Conservation (phyloP, 148 eudicot species). For the Heliosperma pusillum region DNA sequence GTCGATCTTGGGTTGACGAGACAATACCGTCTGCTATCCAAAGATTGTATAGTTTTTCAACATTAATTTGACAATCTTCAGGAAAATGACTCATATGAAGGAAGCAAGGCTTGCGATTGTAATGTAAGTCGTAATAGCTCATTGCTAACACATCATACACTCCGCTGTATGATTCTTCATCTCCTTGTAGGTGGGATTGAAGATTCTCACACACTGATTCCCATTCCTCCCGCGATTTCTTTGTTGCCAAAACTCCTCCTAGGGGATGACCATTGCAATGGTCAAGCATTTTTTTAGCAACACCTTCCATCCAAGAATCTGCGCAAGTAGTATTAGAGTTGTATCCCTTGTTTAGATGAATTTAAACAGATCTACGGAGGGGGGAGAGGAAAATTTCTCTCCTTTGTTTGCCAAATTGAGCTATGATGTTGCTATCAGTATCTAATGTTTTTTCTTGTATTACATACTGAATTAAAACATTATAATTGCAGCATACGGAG, state of each 20-base stretch:
- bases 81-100: background rate
- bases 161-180: background rate
- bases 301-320: background rate
- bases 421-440: too few relatives aligned
- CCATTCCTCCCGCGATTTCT: background rate
- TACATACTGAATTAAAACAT: too few relatives aligned
- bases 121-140: background rate
- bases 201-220: background rate
- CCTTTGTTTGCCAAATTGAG: too few relatives aligned
- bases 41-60: background rate
- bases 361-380: too few relatives aligned
- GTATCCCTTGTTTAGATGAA: background rate
- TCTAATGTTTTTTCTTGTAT: too few relatives aligned
- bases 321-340: background rate
- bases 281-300: background rate
- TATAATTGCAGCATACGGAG: too few relatives aligned
- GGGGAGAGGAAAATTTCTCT: too few relatives aligned
- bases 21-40: background rate
- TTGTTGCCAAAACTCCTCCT: background rate
- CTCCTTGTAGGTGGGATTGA: background rate
- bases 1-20: too few relatives aligned
- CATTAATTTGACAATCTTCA: background rate
- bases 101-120: background rate
- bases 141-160: background rate
- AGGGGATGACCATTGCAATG: too few relatives aligned